Evolutionary conservation across 1,284 basidiomycete species (phyloP), one percentile per base, ranked within the genome.

Genomic region (Takashimella tepidaria): DNA sequence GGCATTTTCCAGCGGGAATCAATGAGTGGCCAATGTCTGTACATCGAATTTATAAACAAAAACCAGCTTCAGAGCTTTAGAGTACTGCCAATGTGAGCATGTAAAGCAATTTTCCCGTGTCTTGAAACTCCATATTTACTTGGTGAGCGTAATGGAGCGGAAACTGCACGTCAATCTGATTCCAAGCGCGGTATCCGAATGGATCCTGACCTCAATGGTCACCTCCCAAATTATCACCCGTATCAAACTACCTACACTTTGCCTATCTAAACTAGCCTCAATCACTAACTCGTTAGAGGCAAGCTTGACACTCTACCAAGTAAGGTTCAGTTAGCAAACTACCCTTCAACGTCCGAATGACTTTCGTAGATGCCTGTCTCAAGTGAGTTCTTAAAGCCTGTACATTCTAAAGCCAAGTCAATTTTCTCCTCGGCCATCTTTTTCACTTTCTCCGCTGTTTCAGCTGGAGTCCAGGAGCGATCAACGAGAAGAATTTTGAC

Each of bases 311-410:
- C 74, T 73, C 73, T 78, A 51, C 4, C 16, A 22, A 2, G 42
- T 41, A 41, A 45, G 56, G n/a, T n/a, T n/a, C n/a, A n/a, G n/a
- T n/a, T n/a, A n/a, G n/a, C n/a, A n/a, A n/a, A n/a, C n/a, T 22
- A 44, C 27, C 24, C 16, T 6, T 46, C 45, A 24, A 24, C 5
- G 2, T 1, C 25, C 12, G 12, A 12, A 19, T 16, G 5, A 72
- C 72, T 66, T 62, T 90, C 77, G 63, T 81, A 82, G 57, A 90
- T 80, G 2, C 83, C 89, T 23, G 88, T 87, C 67, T 88, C 85
- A 60, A 95, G 87, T 12, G 86, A 89, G 31, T 83, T 83, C 72
- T 93, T 89, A 23, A 91, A 88, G 19, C 92, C 92, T 50, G 89
- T 92, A 59, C 74, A 76, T 47, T 76, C 74, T 49, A 76, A 31